Evolutionary conservation across 1,284 basidiomycete genomes (phyloP).

Genomic region (Spongiforma sp.): DNA sequence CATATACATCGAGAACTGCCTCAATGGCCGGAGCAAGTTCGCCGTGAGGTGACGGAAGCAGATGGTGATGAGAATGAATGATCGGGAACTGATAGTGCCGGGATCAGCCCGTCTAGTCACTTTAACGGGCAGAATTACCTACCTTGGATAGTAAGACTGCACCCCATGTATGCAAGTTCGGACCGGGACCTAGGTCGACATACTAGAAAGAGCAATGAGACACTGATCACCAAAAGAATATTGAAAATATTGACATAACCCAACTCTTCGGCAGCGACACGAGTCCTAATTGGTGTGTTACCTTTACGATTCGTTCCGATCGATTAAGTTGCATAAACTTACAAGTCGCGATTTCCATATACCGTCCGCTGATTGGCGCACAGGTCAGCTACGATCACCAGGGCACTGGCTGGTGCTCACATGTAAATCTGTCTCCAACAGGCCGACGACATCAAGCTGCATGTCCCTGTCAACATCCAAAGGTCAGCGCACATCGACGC

Average conservation of each 20-base stretch:
- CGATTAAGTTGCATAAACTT: conserved; percentile 35
- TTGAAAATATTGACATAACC: conserved; percentile 83
- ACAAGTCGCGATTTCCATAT: conserved; percentile 91
- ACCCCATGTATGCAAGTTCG: conserved; percentile 93
- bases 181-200: conserved; percentile 86
- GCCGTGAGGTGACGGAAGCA: conserved; percentile 87
- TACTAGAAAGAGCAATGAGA: conserved; percentile 49
- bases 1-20: conserved; percentile 86
- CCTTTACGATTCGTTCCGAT: background rate
- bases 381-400: conserved; percentile 1
- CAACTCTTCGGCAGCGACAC: conserved; percentile 78
- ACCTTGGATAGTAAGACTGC: conserved; percentile 84
- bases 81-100: conserved; percentile 80
- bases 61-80: conserved; percentile 86
- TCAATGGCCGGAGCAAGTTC: conserved; percentile 95
- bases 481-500: background rate
- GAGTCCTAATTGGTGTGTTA: conserved; percentile 54
- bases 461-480: conserved; percentile 58
- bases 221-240: too few relatives aligned
- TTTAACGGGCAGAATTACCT: background rate
- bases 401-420: conserved; percentile 51
- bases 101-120: conserved; percentile 4
- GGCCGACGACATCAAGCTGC: conserved; percentile 81
- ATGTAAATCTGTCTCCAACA: conserved; percentile 89
- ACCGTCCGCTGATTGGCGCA: conserved; percentile 66